Percentiles rank a stretch among this genome's conserved stretches.
Conservation (phyloP, 176 grass and related monocot genomes). For the Zoysia pacifica region DNA sequence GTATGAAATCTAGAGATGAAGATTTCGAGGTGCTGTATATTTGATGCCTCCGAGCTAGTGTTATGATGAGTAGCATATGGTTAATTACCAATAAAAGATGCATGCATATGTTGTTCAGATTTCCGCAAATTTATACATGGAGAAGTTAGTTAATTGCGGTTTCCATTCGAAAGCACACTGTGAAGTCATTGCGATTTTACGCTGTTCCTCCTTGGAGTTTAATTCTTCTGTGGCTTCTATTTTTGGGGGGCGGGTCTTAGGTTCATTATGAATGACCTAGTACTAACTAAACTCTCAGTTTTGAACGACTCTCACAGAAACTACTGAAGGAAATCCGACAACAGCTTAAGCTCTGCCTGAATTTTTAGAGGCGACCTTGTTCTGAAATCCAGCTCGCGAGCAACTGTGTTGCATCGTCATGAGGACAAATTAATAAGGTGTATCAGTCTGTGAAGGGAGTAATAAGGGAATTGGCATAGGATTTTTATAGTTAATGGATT, state of each 20-base stretch:
- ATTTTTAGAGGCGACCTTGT: too few species aligned
- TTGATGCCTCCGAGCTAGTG: conserved; percentile 16
- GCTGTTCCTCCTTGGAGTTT: neutral
- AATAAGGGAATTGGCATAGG: too few species aligned
- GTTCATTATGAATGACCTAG: too few species aligned
- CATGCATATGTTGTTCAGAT: neutral
- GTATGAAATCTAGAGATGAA: neutral
- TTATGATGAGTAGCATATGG: neutral
- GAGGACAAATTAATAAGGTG: too few species aligned
- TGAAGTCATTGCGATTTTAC: neutral
- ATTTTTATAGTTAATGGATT: too few species aligned
- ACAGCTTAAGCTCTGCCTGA: too few species aligned
- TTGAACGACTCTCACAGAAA: too few species aligned
- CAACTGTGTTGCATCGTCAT: too few species aligned
- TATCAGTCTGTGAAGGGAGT: too few species aligned
- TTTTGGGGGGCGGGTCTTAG: neutral
- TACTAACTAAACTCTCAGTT: too few species aligned
- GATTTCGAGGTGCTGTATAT: conserved; percentile 19
- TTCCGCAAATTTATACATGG: neutral
- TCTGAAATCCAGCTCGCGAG: too few species aligned
- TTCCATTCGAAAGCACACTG: neutral
- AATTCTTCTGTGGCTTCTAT: neutral
- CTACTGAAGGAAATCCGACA: too few species aligned
- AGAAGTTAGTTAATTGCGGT: neutral
- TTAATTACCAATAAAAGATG: neutral